Evolutionary conservation across 2,329 filamentous ascomycete species (phyloP).

Genomic region (Stagonosporopsis rhizophila): DNA sequence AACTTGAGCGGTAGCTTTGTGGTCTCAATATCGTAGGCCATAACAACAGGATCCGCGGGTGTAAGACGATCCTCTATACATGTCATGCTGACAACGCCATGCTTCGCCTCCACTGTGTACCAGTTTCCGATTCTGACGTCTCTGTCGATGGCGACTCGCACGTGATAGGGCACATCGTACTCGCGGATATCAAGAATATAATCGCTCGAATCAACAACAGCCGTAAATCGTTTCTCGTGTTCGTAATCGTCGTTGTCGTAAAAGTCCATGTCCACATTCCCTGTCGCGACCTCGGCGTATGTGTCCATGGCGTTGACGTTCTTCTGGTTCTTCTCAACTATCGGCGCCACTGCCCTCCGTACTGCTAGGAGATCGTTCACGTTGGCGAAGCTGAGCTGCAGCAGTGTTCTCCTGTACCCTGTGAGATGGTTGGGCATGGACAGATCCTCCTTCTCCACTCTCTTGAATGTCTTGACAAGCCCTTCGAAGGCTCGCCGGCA

Average conservation of each 20-base stretch:
- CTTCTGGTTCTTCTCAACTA: conserved; percentile 96
- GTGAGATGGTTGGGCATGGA: conserved; percentile 94
- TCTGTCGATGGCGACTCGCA: conserved; percentile 96
- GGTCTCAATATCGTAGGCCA: conserved; percentile 99
- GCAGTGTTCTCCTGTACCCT: conserved; percentile 86
- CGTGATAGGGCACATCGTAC: conserved; percentile 99
- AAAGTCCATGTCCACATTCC: conserved; percentile 86
- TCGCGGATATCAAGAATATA: conserved; percentile 98
- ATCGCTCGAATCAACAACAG: conserved; percentile 88
- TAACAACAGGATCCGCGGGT: conserved; percentile 93
- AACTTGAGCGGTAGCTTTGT: conserved; percentile 96
- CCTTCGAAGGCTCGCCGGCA: conserved; percentile 80
- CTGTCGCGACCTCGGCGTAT: conserved; percentile 91
- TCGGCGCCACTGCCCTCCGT: conserved; percentile 80
- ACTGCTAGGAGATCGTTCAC: conserved; percentile 86
- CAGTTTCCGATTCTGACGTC: conserved; percentile 96
- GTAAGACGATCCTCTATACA: conserved; percentile 87
- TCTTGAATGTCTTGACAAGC: conserved; percentile 77
- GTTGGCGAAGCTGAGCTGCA: conserved; percentile 87
- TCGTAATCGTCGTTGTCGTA: conserved; percentile 86
- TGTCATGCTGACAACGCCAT: conserved; percentile 82
- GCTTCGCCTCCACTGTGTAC: conserved; percentile 95
- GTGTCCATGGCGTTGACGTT: conserved; percentile 97
- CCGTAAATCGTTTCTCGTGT: conserved; percentile 79
- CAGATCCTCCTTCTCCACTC: conserved; percentile 90